phyloP scores from a whole-genome alignment of 495 filamentous ascomycete species.

The Tuber microsphaerosporum region DNA sequence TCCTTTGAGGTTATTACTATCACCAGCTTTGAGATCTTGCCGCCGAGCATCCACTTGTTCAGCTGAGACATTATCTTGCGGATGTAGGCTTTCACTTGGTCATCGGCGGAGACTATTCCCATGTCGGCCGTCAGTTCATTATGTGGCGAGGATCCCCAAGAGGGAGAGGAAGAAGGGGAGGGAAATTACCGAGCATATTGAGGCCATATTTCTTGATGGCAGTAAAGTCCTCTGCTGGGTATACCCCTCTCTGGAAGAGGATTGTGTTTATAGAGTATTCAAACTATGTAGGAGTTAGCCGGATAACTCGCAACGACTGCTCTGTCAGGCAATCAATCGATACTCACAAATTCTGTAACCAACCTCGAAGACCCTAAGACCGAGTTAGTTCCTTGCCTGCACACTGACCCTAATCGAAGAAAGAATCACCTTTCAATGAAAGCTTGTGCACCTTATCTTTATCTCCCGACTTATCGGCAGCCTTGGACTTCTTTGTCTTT shows the following conservation, averaged over 20 bases:
- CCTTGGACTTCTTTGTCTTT: constrained; percentile 24
- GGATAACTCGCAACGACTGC: not conserved
- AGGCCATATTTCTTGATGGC: constrained; percentile 99
- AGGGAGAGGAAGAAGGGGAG: not conserved
- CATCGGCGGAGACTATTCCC: constrained; percentile 71
- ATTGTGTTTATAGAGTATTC: constrained; percentile 97
- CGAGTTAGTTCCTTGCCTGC: constrained; percentile 30
- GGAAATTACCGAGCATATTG: constrained; percentile 74
- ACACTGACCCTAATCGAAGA: constrained; percentile 1
- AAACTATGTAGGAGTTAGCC: constrained; percentile 53
- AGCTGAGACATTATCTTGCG: constrained; percentile 60
- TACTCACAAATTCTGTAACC: constrained; percentile 84
- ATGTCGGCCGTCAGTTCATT: constrained; percentile 7
- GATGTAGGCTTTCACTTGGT: constrained; percentile 96
- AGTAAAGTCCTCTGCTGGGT: constrained; percentile 95
- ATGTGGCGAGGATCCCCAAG: not conserved
- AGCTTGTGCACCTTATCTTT: constrained; percentile 92
- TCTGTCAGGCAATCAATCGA: constrained; percentile 3
- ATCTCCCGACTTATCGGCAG: constrained; percentile 51
- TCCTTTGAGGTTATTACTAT: constrained; percentile 94
- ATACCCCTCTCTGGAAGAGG: constrained; percentile 91
- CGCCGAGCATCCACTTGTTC: constrained; percentile 82
- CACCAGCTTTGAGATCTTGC: constrained; percentile 93
- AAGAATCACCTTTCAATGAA: constrained; percentile 66
- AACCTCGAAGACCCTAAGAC: constrained; percentile 68